Evolutionary conservation across 352 stramenopile species (phyloP).

Genomic region (Pythium insidiosum): DNA sequence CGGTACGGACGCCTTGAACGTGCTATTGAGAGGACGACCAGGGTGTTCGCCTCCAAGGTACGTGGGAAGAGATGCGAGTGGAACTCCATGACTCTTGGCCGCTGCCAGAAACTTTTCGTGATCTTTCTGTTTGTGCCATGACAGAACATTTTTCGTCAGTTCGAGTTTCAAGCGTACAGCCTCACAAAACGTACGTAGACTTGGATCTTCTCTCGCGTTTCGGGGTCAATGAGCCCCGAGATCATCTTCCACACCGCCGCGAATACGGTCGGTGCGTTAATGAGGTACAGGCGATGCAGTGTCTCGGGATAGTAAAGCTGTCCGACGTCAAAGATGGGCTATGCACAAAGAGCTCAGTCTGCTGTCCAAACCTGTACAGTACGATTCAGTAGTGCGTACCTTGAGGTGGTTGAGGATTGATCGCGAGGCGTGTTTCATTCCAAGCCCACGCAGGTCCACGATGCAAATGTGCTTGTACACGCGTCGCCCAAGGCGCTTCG

Average conservation of each 20-base stretch:
- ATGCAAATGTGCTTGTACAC: constrained; percentile 84
- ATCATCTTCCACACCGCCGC: constrained; percentile 81
- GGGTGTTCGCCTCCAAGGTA: constrained; percentile 53
- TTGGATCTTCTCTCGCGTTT: constrained; percentile 80
- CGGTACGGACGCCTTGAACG: constrained; percentile 47
- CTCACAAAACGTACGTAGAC: constrained; percentile 72
- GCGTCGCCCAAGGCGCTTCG: constrained; percentile 39
- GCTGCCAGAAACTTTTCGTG: constrained; percentile 43
- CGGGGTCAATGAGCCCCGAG: constrained; percentile 50
- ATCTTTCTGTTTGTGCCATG: constrained; percentile 30
- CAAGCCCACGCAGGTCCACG: constrained; percentile 64
- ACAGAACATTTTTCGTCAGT: too few relatives aligned
- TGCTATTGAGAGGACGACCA: constrained; percentile 54
- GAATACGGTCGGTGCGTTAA: constrained; percentile 81
- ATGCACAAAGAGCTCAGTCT: constrained; percentile 4
- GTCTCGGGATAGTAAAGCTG: constrained; percentile 80
- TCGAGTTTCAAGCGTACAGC: too few relatives aligned
- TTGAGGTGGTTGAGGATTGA: constrained; percentile 57
- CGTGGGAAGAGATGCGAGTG: constrained; percentile 39
- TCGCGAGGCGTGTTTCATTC: constrained; percentile 53
- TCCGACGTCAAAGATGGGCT: constrained; percentile 75
- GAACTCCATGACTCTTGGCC: constrained; percentile 52
- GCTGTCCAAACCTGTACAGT: too few relatives aligned
- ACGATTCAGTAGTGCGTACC: constrained; percentile 17
- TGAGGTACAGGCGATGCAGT: constrained; percentile 65